Base-by-base conservation (phyloP, 2,329 filamentous ascomycete species). In the Arthrobotrys entomopaga region DNA sequence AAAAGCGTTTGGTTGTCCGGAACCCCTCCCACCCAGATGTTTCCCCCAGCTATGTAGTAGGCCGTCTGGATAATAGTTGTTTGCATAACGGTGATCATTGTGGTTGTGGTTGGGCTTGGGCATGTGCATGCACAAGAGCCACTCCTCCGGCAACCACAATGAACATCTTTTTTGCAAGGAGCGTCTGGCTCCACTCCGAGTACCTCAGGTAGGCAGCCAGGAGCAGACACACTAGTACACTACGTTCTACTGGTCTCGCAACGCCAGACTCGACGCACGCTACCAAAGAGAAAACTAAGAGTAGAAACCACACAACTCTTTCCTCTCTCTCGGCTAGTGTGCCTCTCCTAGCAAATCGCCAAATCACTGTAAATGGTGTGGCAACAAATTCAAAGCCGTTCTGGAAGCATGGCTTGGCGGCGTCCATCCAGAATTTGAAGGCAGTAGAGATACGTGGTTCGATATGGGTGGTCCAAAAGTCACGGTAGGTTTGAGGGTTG, bases 101-200 rank as follows among this genome's bases (percentile, higher is more conserved):
- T n/a, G 42, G 42, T 46, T 46, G 42, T 46, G 42, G 42, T 46
- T 5, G 42, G 42, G 42, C 42, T 13, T 46, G 42, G n/a, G 42
- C 10, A 46, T 46, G 13, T 46, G n/a, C 42, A 46, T 46, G 42
- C 42, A 46, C 7, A 46, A 13, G 42, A 46, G 42, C 42, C 10
- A 46, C 10, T 46, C 42, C 42, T 46, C 42, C 42, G 42, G 2
- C 42, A 46, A 46, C 42, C 42, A 1, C 42, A 46, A 46, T 13
- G 42, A 46, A 46, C 1, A 46, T 13, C 16, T 46, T 46, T 46
- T 46, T 46, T 8, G 42, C 42, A 46, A 46, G 8, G 42, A 13
- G 42, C 16, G 10, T 46, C 42, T 46, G 42, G 13, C 42, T 46
- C 42, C 16, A 15, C 42, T 46, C 42, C 42, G n/a, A 13, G 13